Base-by-base conservation (phyloP, 805 yeast species). In the Kluyveromyces starmeri region DNA sequence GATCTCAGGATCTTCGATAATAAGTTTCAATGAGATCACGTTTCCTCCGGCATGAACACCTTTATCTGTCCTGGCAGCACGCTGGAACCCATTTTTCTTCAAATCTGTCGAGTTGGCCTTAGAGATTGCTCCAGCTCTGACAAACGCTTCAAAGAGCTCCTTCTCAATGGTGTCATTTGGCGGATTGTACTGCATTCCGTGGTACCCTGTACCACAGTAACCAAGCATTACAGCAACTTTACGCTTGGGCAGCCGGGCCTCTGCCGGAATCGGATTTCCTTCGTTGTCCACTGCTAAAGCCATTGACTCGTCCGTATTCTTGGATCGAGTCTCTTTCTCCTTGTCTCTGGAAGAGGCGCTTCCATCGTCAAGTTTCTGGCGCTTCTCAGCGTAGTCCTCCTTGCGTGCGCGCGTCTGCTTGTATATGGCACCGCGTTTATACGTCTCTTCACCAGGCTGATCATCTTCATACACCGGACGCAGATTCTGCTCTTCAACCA, bases 11-110 rank as follows among this genome's bases (percentile, higher is more conserved):
- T 88, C 60, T 53, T 84, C 94, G 34, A 83, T 68, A 47, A 84
- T 83, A 67, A 88, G 61, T 55, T 88, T 88, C 46, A 82, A 65
- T 11, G 94, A 80, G 28, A 89, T 72, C 15, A 86, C 85, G 55
- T 88, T 88, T 19, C 96, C 96, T 2, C 96, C 95, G 9, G 97
- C 96, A 60, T 88, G 97, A 16, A 88, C 97, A 41, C 96, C 97
- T 59, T 89, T 89, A 58, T 88, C 97, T 3, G 89, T 81, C 62
- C 89, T 69, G 4, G 89, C 89, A 34, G 88, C 84, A 58, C 92
- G 69, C 83, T 78, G 79, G 52, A 89, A 83, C 0, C 92, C 86
- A 35, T 77, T 73, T 54, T 88, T 88, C 53, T 84, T 86, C 49
- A 88, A 73, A 54, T 89, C 96, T 39, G 77, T 80, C 5, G 95